Evolutionary conservation across 2,329 filamentous ascomycete species (phyloP).

Genomic region (Sphaceloma murrayae): DNA sequence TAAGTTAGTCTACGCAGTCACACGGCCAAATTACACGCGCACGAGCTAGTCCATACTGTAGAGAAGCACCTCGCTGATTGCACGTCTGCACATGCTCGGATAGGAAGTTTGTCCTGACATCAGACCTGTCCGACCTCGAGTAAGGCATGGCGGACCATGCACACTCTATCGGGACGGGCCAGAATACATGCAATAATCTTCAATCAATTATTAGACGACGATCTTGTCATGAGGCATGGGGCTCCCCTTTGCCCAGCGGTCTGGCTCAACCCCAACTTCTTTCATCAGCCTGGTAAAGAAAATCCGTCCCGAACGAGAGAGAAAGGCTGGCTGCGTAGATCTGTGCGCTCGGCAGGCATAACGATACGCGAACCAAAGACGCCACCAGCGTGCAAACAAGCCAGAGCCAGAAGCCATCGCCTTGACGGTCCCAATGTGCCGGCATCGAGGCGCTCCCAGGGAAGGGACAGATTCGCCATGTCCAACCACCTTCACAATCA

Average conservation of each 20-base stretch:
- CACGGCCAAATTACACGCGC: too few relatives aligned
- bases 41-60: too few relatives aligned
- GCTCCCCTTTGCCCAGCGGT: too few relatives aligned
- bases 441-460: constrained; percentile 13
- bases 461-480: constrained; percentile 7
- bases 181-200: too few relatives aligned
- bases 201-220: too few relatives aligned
- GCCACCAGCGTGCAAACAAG: constrained; percentile 8
- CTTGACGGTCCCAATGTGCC: constrained; percentile 13
- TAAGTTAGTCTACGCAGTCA: too few relatives aligned
- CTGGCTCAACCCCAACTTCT: too few relatives aligned
- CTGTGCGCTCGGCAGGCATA: constrained; percentile 11
- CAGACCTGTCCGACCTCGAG: neutral
- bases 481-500: too few relatives aligned
- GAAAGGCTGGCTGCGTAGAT: constrained; percentile 9
- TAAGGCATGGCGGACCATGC: constrained; percentile 6
- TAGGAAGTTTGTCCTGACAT: neutral
- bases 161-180: too few relatives aligned
- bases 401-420: constrained; percentile 9
- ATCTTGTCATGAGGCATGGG: too few relatives aligned
- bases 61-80: constrained; percentile 1
- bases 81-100: constrained; percentile 7
- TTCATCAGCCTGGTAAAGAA: too few relatives aligned
- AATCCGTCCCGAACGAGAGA: neutral
- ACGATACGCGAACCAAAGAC: constrained; percentile 7